phyloP scores from a whole-genome alignment of 306 rosid species.

The Dalbergia cochinchinensis region DNA sequence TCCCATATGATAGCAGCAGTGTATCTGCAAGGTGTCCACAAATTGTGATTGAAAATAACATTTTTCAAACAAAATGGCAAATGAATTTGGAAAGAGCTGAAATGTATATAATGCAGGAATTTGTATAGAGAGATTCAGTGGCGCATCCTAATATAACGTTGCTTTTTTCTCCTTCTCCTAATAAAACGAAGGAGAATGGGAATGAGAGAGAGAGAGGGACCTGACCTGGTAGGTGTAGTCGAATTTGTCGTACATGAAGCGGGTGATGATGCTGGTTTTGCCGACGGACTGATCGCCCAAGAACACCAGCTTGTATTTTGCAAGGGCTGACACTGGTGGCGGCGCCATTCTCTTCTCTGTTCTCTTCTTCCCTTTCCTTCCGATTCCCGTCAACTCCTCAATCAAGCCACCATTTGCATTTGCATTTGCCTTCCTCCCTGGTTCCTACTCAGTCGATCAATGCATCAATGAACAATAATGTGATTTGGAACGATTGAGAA shows the following conservation, averaged over 20 bases:
- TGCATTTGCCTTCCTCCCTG: not conserved
- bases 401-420: no score
- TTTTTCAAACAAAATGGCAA: no score
- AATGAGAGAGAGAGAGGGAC: not conserved
- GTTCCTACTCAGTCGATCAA: not conserved
- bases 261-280: constrained; percentile 72
- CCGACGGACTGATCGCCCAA: constrained; percentile 74
- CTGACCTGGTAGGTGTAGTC: constrained; percentile 71
- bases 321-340: constrained; percentile 68
- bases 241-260: constrained; percentile 74
- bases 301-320: constrained; percentile 69
- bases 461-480: not conserved
- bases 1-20: no score
- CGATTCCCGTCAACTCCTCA: not conserved
- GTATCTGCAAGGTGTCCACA: no score
- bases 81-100: no score
- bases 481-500: not conserved
- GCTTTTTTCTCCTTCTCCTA: no score
- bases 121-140: no score
- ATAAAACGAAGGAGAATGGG: no score
- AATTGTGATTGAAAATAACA: no score
- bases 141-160: no score
- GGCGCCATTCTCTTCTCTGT: constrained; percentile 55
- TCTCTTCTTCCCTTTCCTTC: no score
- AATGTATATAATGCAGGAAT: no score